Base-by-base conservation (phyloP, 176 grass and related monocot species). In the Carex littledalei region DNA sequence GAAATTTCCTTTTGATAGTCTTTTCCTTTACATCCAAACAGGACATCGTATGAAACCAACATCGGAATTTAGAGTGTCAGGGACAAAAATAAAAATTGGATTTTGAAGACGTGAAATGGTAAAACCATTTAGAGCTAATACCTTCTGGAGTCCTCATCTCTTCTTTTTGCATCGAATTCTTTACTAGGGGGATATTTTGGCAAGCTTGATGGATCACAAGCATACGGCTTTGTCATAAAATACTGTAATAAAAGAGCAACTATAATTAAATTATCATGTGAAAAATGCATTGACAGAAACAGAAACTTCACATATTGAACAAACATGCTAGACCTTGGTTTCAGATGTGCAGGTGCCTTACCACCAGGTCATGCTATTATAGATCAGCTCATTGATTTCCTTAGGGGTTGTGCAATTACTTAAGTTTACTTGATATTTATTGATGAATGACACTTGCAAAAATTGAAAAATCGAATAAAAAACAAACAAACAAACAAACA, bases 141-240 rank as follows among this genome's bases (percentile, higher is more conserved):
- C 97, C 91, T 99, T 90, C 87, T 91, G 57, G 84, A 75, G 86
- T 99, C 97, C 84, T 99, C 93, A 32, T 99, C 93, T 63, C 91
- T 81, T 3, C 88, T 87, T 88, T 99, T 99, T 85, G 88, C 97
- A 96, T 99, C 91, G 84, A 96, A 94, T 89, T 99, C 93, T 92
- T 99, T 99, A 79, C 90, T 99, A 3, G 97, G 91, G 39, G 93
- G 89, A 66, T 99, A 99, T 83, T 88, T 96, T 63, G 93, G 91
- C 87, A 99, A 84, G 85, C 90, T 91, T 91, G 93, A 95, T 81
- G 97, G 90, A 87, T 96, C 91, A 84, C 91, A 99, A 82, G 93
- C 90, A 92, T 90, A 93, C 81, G 97, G 97, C 37, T 96, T 94
- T 59, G 91, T 88, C 77, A 87, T 87, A 89, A 96, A 99, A 84